These are phyloP conservation scores for Pythium brachiatum DNA, from an alignment of 352 stramenopile species.

Conservation along the genomic window DNA sequence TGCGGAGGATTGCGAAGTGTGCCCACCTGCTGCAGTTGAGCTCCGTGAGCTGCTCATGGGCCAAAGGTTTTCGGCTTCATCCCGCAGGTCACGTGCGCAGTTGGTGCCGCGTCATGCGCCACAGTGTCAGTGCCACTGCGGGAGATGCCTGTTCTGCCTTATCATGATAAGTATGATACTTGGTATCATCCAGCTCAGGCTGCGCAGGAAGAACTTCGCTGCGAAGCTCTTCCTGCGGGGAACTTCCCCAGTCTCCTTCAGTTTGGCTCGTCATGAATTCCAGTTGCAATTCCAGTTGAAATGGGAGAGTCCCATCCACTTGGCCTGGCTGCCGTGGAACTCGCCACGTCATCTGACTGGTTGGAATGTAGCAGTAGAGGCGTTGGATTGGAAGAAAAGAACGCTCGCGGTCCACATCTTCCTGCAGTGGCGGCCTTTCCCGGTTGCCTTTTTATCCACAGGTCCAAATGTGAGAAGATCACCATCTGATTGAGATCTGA, in stretches of 20 bases:
- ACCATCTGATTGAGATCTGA: not conserved
- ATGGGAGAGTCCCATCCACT: not conserved
- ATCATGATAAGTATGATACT: no score
- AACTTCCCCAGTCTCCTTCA: no score
- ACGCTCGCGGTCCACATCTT: not conserved
- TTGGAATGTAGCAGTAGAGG: not conserved
- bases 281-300: not conserved
- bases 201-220: no score
- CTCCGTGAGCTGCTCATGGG: no score
- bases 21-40: no score
- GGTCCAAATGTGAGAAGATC: not conserved
- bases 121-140: not conserved
- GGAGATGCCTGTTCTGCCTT: not conserved
- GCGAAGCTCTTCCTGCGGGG: not conserved
- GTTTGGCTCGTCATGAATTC: no score
- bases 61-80: no score
- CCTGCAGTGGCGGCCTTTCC: not conserved
- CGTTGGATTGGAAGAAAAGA: not conserved
- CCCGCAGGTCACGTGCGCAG: not conserved
- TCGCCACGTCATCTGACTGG: not conserved
- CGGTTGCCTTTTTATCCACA: slow-evolving; percentile 1
- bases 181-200: not conserved
- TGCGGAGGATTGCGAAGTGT: not conserved
- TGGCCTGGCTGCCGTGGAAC: not conserved
- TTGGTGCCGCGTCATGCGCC: not conserved